Evolutionary conservation across 139 green algal genomes (phyloP).

Genomic region (Yamagishiella unicocca): DNA sequence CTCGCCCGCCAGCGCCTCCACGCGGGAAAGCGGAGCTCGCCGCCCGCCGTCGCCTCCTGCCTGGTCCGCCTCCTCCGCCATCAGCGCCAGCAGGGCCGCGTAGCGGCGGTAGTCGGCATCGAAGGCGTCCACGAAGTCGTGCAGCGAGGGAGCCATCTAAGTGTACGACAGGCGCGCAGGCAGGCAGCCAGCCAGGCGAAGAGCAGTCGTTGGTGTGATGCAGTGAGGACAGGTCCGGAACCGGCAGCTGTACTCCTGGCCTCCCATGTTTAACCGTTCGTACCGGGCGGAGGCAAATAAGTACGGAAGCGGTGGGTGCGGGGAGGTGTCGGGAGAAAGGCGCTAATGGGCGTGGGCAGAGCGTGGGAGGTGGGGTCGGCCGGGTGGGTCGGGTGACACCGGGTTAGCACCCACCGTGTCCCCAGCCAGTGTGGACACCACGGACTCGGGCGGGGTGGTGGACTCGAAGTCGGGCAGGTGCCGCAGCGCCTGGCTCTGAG

Average conservation of each 20-base stretch:
- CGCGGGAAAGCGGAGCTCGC: not conserved
- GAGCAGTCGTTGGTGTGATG: no score
- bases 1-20: not conserved
- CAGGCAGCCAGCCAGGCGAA: no score
- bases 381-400: no score
- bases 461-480: not conserved
- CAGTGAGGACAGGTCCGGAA: no score
- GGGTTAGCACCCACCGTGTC: slow-evolving; percentile 35
- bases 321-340: no score
- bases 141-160: slow-evolving; percentile 27
- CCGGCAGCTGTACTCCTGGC: no score
- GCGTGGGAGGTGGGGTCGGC: no score
- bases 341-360: no score
- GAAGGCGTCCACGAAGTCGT: slow-evolving; percentile 20
- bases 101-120: slow-evolving; percentile 33
- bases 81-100: not conserved
- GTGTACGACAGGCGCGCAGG: not conserved
- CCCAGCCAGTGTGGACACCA: not conserved
- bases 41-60: not conserved
- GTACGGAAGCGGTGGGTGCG: no score
- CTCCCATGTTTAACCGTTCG: no score
- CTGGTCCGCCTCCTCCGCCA: not conserved
- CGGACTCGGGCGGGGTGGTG: not conserved
- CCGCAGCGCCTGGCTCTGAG: not conserved
- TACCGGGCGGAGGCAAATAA: no score